Evolutionary conservation across 2,329 filamentous ascomycete species (phyloP).

Genomic region (Aspergillus latus): DNA sequence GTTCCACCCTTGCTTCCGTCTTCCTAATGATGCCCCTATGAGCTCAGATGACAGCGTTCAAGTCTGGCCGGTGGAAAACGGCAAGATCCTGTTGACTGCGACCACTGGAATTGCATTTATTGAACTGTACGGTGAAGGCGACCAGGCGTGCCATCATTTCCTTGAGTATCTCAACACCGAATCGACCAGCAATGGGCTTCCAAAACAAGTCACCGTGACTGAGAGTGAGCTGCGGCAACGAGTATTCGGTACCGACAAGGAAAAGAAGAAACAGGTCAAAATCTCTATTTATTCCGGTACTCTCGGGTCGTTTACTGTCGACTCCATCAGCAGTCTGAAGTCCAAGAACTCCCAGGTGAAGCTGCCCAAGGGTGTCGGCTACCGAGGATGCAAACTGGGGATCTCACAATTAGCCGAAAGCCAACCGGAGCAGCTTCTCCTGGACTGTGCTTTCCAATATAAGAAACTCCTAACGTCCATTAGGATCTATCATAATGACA

Average conservation of each 20-base stretch:
- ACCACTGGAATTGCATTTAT: slow-evolving; percentile 80
- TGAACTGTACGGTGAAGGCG: slow-evolving; percentile 77
- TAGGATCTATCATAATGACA: slow-evolving; percentile 72
- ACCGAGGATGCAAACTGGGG: slow-evolving; percentile 72
- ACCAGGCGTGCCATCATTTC: slow-evolving; percentile 76
- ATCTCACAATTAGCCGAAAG: slow-evolving; percentile 69
- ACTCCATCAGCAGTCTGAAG: slow-evolving; percentile 70
- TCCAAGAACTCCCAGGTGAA: slow-evolving; percentile 73
- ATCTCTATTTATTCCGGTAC: slow-evolving; percentile 75
- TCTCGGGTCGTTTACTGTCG: slow-evolving; percentile 70
- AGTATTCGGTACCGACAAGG: slow-evolving; percentile 67
- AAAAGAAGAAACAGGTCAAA: slow-evolving; percentile 65
- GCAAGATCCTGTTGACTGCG: slow-evolving; percentile 73
- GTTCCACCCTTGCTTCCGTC: slow-evolving; percentile 82
- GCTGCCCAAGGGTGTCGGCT: slow-evolving; percentile 71
- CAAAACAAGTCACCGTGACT: slow-evolving; percentile 70
- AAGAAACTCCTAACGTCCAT: slow-evolving; percentile 74
- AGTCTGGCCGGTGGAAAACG: slow-evolving; percentile 79
- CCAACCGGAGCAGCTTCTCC: slow-evolving; percentile 69
- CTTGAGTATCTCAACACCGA: slow-evolving; percentile 72
- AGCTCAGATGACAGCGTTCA: slow-evolving; percentile 74
- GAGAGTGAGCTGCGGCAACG: slow-evolving; percentile 72
- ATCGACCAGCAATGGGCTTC: slow-evolving; percentile 57
- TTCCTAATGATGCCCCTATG: slow-evolving; percentile 71
- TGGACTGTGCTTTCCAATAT: slow-evolving; percentile 66